Evolutionary conservation across 495 filamentous ascomycete genomes (phyloP).

Genomic region (Neurospora sp.): DNA sequence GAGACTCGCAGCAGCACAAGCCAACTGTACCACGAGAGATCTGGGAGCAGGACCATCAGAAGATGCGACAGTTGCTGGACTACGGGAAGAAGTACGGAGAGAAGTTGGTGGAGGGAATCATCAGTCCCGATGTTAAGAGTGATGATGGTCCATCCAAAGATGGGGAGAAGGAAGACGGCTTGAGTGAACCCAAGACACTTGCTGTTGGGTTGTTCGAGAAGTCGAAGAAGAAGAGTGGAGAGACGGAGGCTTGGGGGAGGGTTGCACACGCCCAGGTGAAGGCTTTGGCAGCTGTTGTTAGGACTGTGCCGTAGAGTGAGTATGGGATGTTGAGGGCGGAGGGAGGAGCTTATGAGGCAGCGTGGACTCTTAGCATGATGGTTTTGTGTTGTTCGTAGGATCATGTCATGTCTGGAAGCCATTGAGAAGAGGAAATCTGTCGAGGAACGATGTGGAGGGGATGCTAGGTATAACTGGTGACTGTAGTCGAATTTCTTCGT

Average conservation of each 20-base stretch:
- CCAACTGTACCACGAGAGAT: constrained; percentile 13
- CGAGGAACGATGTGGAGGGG: background rate
- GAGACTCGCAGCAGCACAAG: background rate
- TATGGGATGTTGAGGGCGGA: background rate
- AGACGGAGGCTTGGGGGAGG: constrained; percentile 25
- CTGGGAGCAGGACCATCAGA: constrained; percentile 27
- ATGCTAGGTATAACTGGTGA: background rate
- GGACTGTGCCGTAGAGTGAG: constrained; percentile 10
- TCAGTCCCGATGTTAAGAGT: constrained; percentile 9
- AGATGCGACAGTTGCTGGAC: constrained; percentile 22
- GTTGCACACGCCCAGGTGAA: constrained; percentile 24
- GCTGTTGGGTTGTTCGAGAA: constrained; percentile 24
- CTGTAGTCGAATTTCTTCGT: background rate
- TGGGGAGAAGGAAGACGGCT: constrained; percentile 6
- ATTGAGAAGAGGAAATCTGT: background rate
- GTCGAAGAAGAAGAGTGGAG: constrained; percentile 12
- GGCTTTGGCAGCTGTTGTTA: constrained; percentile 22
- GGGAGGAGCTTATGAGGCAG: background rate
- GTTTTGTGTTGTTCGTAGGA: background rate
- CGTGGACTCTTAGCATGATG: background rate
- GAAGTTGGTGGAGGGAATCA: constrained; percentile 21
- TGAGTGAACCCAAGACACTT: constrained; percentile 20
- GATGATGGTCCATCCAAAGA: background rate
- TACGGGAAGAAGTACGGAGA: constrained; percentile 24
- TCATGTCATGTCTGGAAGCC: background rate